Base-by-base conservation (phyloP, 2,329 filamentous ascomycete species). In the Eutypa lata region DNA sequence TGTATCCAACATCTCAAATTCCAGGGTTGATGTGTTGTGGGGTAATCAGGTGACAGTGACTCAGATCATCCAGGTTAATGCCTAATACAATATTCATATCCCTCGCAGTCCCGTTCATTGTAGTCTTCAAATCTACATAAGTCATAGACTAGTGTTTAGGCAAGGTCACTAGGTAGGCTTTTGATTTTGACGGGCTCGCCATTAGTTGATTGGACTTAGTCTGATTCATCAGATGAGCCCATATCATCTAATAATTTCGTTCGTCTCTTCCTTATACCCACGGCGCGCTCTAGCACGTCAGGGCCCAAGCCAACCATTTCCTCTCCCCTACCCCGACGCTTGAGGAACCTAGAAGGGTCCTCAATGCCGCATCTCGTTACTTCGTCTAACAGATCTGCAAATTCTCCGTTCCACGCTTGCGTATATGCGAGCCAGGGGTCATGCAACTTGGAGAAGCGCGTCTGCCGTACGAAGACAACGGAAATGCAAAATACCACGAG, bases 371-470 rank as follows among this genome's bases (percentile, higher is more conserved):
- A 28, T 14, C 33, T 4, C 8, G 48, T 11, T 14, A 53, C 28
- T 7, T 53, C 52, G 3, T 53, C 52, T 14, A 53, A 37, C 10
- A 38, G 35, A 18, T 48, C 47, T 11, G 48, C 52, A 8, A 51
- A 35, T 21, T 50, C 48, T 3, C 52, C 52, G 19, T 47, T 22
- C 18, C 40, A 33, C n/a, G 45, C 47, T 37, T 53, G 52, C 4
- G 52, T 53, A 37, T 48, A 53, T 1, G 43, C 48, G 3, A 50
- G 44, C 52, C 52, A 53, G 24, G 52, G 52, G 21, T 53, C 52
- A 26, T 53, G 35, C 2, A 53, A 19, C 22, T 45, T 53, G 11
- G 52, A 53, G 21, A 50, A 50, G 7, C 33, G 38, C 13, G 52
- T 53, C 5, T 43, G 31, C 4, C 48, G 43, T 11, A 50, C 16